These are phyloP conservation scores for Caloboletus inedulis DNA, from an alignment of 1,284 basidiomycete species.

Conservation along the genomic window DNA sequence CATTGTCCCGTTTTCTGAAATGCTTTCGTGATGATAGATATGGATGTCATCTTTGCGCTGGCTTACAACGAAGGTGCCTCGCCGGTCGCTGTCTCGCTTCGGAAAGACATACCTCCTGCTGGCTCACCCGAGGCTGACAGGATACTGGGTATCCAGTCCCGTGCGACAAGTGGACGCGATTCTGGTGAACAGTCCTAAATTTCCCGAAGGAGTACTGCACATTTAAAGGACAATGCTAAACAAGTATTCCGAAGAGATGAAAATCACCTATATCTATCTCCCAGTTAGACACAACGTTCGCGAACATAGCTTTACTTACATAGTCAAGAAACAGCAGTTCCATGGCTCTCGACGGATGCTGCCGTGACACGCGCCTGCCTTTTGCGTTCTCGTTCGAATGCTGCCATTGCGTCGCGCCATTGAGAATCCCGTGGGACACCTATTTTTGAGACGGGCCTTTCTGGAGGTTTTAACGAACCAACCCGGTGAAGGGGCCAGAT, in stretches of 20 bases:
- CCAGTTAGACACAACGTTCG: background rate
- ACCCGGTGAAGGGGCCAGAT: slow-evolving; percentile 61
- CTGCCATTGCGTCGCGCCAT: slow-evolving; percentile 46
- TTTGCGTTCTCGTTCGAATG: slow-evolving; percentile 44
- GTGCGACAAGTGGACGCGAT: slow-evolving; percentile 1
- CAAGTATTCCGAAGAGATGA: background rate
- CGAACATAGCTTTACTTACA: background rate
- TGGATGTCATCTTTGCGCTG: slow-evolving; percentile 62
- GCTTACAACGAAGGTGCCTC: slow-evolving; percentile 56
- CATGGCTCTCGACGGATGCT: background rate
- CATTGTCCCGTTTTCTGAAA: background rate
- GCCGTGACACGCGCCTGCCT: slow-evolving; percentile 43
- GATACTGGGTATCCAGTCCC: slow-evolving; percentile 42
- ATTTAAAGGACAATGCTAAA: background rate
- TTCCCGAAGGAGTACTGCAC: background rate
- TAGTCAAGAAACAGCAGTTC: slow-evolving; percentile 1
- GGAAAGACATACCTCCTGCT: slow-evolving; percentile 53
- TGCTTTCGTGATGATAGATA: slow-evolving; percentile 39
- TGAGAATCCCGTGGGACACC: slow-evolving; percentile 34
- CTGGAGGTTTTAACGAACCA: slow-evolving; percentile 39
- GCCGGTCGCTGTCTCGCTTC: slow-evolving; percentile 52
- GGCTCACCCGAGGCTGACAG: slow-evolving; percentile 53
- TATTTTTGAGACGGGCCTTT: slow-evolving; percentile 15
- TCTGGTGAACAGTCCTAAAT: background rate
- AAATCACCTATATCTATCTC: background rate